These are phyloP conservation scores for Phaeosphaeriaceae sp. DNA, from an alignment of 2,329 filamentous ascomycete species.

Conservation along the genomic window DNA sequence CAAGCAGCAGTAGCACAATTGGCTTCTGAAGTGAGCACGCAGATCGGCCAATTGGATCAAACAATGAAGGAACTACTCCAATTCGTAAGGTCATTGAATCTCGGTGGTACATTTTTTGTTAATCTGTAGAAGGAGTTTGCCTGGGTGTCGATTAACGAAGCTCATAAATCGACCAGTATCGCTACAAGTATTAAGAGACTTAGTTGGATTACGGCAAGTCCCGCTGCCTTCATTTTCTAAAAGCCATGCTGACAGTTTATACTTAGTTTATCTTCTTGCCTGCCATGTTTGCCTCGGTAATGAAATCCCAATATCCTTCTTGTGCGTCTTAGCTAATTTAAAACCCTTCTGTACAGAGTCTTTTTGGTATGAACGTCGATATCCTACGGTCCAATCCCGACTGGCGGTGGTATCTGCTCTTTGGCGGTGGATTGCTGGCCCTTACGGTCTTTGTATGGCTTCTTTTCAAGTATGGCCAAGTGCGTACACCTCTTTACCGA, in stretches of 20 bases:
- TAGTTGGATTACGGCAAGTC: conserved; percentile 13
- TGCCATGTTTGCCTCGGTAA: conserved; percentile 9
- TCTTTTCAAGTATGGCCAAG: conserved; percentile 1
- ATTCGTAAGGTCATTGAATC: conserved; percentile 1
- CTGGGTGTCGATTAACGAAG: conserved; percentile 16
- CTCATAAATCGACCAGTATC: conserved; percentile 11
- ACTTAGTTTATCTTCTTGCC: conserved; percentile 8
- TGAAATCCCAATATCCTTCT: not conserved
- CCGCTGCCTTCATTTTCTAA: not conserved
- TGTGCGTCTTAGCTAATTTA: not conserved
- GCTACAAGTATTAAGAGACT: conserved; percentile 14
- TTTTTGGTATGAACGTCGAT: conserved; percentile 9
- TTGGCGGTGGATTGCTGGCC: not conserved
- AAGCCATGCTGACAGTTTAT: not conserved
- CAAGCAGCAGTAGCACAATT: not conserved
- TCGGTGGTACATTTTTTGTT: not conserved
- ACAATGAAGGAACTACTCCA: conserved; percentile 14
- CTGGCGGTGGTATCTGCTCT: conserved; percentile 7
- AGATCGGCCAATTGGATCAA: conserved; percentile 6
- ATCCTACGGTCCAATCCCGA: conserved; percentile 2
- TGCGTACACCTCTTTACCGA: not conserved
- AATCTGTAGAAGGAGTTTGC: conserved; percentile 12
- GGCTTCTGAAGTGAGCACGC: not conserved
- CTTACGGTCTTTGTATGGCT: conserved; percentile 4
- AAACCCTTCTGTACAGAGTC: not conserved